Evolutionary conservation across 2,329 filamentous ascomycete species (phyloP).

Genomic region (Pestalotiopsis sp.): DNA sequence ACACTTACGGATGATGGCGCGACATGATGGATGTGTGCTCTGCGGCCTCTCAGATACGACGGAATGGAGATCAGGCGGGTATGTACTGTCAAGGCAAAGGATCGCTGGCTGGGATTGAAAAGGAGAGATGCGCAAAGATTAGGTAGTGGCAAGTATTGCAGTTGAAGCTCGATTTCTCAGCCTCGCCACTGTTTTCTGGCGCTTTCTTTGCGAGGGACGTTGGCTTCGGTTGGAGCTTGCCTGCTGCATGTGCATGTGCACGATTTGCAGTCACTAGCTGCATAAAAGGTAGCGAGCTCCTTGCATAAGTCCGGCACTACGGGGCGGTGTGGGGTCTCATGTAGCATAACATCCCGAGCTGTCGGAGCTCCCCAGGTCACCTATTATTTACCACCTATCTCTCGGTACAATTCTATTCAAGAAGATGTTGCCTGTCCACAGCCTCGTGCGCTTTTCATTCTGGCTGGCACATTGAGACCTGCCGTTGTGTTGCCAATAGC

Average conservation of each 20-base stretch:
- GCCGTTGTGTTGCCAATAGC: neutral
- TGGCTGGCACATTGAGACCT: neutral
- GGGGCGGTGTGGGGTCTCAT: too few relatives aligned
- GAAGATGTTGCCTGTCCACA: neutral
- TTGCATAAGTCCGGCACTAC: neutral
- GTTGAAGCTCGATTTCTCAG: conserved; percentile 41
- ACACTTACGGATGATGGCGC: conserved; percentile 83
- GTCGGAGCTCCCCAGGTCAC: too few relatives aligned
- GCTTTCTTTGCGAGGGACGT: conserved; percentile 22
- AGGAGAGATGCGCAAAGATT: neutral
- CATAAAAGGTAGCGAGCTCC: neutral
- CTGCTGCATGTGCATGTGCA: neutral
- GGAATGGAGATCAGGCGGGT: neutral
- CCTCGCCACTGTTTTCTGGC: conserved; percentile 39
- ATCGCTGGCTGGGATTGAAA: conserved; percentile 7
- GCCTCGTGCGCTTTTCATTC: conserved; percentile 2
- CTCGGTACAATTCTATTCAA: neutral
- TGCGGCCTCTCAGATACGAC: neutral
- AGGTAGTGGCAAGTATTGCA: neutral
- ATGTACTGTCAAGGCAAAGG: neutral
- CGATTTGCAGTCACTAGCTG: neutral
- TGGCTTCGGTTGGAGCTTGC: conserved; percentile 12
- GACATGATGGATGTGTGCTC: conserved; percentile 63
- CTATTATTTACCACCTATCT: neutral
- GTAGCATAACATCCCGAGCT: too few relatives aligned